phyloP scores from a whole-genome alignment of 192 early-diverging fungal genomes.

The Coemansia sp. region DNA sequence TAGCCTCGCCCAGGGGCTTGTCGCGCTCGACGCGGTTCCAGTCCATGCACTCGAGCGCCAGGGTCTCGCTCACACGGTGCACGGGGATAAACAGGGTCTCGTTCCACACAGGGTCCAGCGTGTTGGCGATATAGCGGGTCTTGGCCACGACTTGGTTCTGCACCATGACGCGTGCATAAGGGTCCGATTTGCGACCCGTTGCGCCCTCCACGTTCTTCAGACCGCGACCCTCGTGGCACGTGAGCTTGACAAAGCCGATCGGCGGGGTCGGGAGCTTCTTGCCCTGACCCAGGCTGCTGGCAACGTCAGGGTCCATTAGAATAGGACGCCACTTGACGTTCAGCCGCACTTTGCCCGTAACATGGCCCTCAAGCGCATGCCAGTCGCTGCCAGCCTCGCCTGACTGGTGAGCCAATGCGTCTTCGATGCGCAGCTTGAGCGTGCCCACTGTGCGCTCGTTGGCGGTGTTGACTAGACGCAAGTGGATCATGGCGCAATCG shows the following conservation, averaged over 20 bases:
- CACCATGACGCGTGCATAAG: conserved; percentile 79
- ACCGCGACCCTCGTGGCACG: conserved; percentile 70
- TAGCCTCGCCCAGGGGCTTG: conserved; percentile 75
- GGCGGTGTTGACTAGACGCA: conserved; percentile 62
- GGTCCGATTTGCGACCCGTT: conserved; percentile 83
- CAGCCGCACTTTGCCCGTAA: conserved; percentile 60
- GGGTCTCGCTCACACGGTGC: conserved; percentile 70
- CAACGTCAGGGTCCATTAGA: conserved; percentile 67
- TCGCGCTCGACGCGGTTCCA: conserved; percentile 87
- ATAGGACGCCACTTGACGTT: conserved; percentile 82
- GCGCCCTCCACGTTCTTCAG: conserved; percentile 85
- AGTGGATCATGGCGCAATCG: conserved; percentile 58
- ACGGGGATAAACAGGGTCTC: conserved; percentile 85
- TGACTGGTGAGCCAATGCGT: conserved; percentile 48
- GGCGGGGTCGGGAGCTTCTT: conserved; percentile 59
- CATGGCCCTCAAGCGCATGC: conserved; percentile 60
- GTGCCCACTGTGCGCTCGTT: conserved; percentile 36
- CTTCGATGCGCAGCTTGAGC: conserved; percentile 43
- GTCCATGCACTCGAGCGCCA: conserved; percentile 83
- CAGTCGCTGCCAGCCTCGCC: conserved; percentile 62
- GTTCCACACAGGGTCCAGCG: conserved; percentile 90
- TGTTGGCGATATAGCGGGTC: conserved; percentile 80
- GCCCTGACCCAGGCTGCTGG: conserved; percentile 51
- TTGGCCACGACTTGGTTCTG: conserved; percentile 65
- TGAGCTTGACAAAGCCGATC: conserved; percentile 78